These are phyloP conservation scores for Mesotaenium endlicherianum DNA, from an alignment of 139 green algal species.

Conservation along the genomic window DNA sequence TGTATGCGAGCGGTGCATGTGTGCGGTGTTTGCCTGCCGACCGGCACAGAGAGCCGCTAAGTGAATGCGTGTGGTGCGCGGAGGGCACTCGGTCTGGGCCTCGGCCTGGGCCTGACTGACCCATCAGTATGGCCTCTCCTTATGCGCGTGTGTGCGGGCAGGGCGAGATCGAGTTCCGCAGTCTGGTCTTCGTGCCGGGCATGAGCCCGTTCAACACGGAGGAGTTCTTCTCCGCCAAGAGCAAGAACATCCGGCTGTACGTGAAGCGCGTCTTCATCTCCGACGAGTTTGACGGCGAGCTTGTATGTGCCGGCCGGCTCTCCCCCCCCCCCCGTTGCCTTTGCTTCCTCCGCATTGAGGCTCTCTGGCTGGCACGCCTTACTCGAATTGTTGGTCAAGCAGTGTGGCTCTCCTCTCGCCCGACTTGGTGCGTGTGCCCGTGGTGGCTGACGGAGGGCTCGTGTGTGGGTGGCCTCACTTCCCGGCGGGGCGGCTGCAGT, in stretches of 20 bases:
- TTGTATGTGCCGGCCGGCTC: slow-evolving; percentile 55
- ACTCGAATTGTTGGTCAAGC: no score
- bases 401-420: no score
- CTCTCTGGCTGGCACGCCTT: no score
- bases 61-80: no score
- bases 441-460: not conserved
- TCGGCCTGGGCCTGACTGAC: no score
- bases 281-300: slow-evolving; percentile 95
- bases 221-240: slow-evolving; percentile 48
- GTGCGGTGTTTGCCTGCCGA: no score
- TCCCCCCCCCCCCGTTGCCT: not conserved
- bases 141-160: slow-evolving; percentile 78
- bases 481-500: slow-evolving; percentile 17
- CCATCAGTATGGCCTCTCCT: no score
- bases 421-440: not conserved
- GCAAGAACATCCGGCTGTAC: slow-evolving; percentile 77
- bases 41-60: no score
- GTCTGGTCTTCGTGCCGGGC: slow-evolving; percentile 90
- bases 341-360: not conserved
- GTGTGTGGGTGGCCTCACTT: no score
- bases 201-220: slow-evolving; percentile 96
- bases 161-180: slow-evolving; percentile 95
- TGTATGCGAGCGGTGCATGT: no score
- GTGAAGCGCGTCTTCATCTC: slow-evolving; percentile 98
- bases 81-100: no score